phyloP scores from a whole-genome alignment of 768 basidiomycete genomes.

The Mycena galopus region DNA sequence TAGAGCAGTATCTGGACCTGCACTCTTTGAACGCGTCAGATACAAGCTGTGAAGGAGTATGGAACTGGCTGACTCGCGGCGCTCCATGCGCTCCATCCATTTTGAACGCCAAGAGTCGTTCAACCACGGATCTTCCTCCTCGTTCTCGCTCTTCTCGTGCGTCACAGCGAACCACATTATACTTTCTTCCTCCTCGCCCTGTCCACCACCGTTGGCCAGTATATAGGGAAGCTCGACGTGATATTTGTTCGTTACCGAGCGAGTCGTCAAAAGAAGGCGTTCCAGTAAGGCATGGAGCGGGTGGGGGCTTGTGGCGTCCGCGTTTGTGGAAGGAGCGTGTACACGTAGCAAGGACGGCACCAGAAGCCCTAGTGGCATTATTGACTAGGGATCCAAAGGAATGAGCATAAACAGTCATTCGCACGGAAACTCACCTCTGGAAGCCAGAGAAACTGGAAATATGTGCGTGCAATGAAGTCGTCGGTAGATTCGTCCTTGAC shows the following conservation, averaged over 20 bases:
- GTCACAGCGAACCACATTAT: constrained; percentile 84
- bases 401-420: constrained; percentile 18
- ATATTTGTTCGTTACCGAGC: constrained; percentile 69
- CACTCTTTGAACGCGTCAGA: constrained; percentile 57
- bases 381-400: constrained; percentile 60
- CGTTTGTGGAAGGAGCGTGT: constrained; percentile 47
- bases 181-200: constrained; percentile 74
- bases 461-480: constrained; percentile 71
- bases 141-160: constrained; percentile 65
- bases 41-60: not conserved
- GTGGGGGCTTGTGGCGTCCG: constrained; percentile 50
- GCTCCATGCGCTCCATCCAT: constrained; percentile 78
- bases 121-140: constrained; percentile 57
- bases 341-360: constrained; percentile 70
- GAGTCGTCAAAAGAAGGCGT: constrained; percentile 73
- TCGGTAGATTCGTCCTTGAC: constrained; percentile 61
- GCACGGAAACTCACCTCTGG: constrained; percentile 64
- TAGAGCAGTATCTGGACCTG: constrained; percentile 83
- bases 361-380: constrained; percentile 75
- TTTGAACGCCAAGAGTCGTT: constrained; percentile 66
- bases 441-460: constrained; percentile 84
- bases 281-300: constrained; percentile 71
- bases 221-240: constrained; percentile 72
- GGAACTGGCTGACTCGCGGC: constrained; percentile 65
- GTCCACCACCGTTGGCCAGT: constrained; percentile 69